phyloP scores from a whole-genome alignment of 208 protist species.

The Spongospora subterranea region DNA sequence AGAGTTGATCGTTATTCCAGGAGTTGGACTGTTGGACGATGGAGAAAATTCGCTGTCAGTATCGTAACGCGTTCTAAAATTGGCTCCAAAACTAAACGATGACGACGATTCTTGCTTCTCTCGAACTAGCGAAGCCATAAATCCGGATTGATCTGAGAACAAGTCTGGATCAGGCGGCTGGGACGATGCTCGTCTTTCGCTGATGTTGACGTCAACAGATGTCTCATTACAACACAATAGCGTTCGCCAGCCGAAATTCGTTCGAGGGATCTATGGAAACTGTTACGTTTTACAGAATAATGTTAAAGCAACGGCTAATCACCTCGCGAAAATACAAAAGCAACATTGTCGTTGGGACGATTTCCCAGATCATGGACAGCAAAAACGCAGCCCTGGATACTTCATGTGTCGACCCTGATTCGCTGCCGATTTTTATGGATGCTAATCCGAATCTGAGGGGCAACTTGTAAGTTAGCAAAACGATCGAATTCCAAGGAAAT shows the following conservation, averaged over 20 bases:
- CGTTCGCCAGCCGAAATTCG: not conserved
- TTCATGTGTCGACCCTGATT: not conserved
- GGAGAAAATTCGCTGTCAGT: not conserved
- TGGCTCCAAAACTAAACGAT: not conserved
- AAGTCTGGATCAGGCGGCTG: not conserved
- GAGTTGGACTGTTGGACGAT: not conserved
- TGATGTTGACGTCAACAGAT: not conserved
- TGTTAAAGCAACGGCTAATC: not conserved
- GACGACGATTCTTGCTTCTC: not conserved
- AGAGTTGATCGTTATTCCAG: no score
- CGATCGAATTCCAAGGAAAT: not conserved
- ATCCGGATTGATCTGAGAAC: not conserved
- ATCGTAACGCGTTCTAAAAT: not conserved
- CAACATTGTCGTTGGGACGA: not conserved
- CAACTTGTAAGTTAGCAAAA: not conserved
- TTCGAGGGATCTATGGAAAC: not conserved
- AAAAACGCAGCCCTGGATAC: not conserved
- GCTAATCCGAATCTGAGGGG: not conserved
- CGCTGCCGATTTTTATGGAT: not conserved
- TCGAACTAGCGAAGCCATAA: not conserved
- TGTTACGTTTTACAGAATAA: not conserved
- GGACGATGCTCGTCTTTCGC: not conserved
- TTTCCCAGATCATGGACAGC: not conserved
- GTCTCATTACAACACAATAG: not conserved
- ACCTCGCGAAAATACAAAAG: not conserved